Conservation (phyloP, 768 basidiomycete genomes). For the Mrakia hoshinonis region DNA sequence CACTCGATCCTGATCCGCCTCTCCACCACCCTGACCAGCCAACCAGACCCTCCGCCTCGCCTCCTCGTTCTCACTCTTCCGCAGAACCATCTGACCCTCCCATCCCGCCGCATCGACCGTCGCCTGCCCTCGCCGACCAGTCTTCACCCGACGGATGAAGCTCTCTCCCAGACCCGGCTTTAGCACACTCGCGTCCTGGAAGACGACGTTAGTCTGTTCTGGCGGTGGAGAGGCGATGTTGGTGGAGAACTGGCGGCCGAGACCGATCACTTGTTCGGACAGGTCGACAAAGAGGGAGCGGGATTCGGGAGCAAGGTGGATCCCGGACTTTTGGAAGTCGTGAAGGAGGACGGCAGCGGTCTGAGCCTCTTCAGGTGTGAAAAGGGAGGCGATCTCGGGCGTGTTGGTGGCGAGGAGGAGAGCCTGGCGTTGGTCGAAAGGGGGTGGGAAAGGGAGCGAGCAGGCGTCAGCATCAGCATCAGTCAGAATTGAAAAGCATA, state of each 20-base stretch:
- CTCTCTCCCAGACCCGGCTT: conserved; percentile 37
- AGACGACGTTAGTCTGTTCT: not conserved
- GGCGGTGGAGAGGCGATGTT: conserved; percentile 21
- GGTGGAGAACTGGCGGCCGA: conserved; percentile 71
- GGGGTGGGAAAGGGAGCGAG: not conserved
- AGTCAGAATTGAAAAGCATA: no score
- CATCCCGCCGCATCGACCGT: conserved; percentile 62
- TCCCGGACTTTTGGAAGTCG: conserved; percentile 96
- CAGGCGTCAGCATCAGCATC: not conserved
- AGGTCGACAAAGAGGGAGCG: conserved; percentile 74
- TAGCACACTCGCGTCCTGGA: conserved; percentile 37
- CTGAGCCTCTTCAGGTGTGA: conserved; percentile 37
- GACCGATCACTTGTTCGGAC: conserved; percentile 76
- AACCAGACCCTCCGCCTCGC: conserved; percentile 73
- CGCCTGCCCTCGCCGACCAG: conserved; percentile 27
- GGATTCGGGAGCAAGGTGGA: conserved; percentile 66
- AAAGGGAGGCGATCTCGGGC: conserved; percentile 32
- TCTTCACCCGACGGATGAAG: conserved; percentile 34
- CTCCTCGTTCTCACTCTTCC: conserved; percentile 73
- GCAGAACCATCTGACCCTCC: conserved; percentile 89
- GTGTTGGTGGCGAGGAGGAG: conserved; percentile 37
- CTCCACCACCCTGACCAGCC: conserved; percentile 51
- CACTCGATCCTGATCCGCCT: conserved; percentile 60
- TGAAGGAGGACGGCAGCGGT: conserved; percentile 86
- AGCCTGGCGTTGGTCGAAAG: conserved; percentile 30